Conservation (phyloP, 1,139 yeast genomes). For the Zygoascus hellenicus region DNA sequence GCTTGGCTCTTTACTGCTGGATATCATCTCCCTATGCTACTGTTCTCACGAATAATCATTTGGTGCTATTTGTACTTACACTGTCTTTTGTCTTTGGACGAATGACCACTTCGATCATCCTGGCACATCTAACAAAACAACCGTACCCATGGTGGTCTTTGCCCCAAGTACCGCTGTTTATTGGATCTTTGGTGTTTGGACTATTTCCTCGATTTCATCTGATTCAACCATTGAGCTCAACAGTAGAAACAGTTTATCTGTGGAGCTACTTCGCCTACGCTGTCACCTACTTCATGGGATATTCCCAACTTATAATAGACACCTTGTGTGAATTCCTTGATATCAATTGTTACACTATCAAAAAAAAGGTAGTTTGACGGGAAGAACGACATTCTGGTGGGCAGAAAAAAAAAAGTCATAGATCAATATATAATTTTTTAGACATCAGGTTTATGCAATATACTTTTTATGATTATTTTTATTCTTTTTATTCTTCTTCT, state of each 20-base stretch:
- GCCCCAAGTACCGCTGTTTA: constrained; percentile 33
- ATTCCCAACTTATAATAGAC: constrained; percentile 34
- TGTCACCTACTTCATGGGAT: constrained; percentile 32
- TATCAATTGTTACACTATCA: constrained; percentile 36
- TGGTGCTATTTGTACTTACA: constrained; percentile 52
- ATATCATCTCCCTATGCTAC: constrained; percentile 34
- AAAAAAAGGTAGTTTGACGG: constrained; percentile 5
- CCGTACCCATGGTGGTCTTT: constrained; percentile 49
- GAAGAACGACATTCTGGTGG: neutral
- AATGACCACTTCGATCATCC: constrained; percentile 47
- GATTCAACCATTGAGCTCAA: constrained; percentile 18
- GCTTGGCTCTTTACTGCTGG: constrained; percentile 33
- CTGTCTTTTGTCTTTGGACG: constrained; percentile 70
- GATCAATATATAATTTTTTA: neutral
- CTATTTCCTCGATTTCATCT: constrained; percentile 27
- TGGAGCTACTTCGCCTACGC: constrained; percentile 30
- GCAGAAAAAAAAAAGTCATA: neutral
- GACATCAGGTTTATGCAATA: neutral
- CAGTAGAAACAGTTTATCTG: constrained; percentile 31
- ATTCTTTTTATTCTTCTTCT: neutral
- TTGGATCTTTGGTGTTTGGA: constrained; percentile 36
- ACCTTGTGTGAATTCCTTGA: constrained; percentile 35
- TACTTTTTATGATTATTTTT: neutral
- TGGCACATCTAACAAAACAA: constrained; percentile 67
- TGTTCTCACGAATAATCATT: constrained; percentile 40